Conservation (phyloP, 2,329 filamentous ascomycete genomes). For the Verticillium klebahnii region DNA sequence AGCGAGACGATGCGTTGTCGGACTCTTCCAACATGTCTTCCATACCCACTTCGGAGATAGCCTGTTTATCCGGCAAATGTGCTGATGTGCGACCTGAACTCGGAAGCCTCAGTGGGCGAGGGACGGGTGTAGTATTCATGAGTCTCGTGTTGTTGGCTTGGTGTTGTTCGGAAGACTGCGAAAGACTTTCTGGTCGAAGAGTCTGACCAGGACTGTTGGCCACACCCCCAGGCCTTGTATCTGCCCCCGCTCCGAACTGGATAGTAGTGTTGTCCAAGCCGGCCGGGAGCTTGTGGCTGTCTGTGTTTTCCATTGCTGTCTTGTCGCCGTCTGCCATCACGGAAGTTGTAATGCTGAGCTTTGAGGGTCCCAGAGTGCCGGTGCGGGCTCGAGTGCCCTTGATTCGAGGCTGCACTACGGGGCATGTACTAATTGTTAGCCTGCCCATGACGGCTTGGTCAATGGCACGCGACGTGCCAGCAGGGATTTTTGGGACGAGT, state of each 20-base stretch:
- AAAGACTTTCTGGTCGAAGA: not conserved
- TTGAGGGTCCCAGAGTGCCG: not conserved
- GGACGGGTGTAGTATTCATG: not conserved
- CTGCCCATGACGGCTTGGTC: not conserved
- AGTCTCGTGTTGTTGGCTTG: not conserved
- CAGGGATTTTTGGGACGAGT: constrained; percentile 28
- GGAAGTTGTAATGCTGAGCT: not conserved
- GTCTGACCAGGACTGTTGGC: not conserved
- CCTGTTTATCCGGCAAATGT: not conserved
- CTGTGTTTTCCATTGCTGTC: not conserved
- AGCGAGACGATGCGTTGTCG: not conserved
- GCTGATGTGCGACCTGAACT: not conserved
- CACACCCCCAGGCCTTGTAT: not conserved
- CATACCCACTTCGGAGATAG: not conserved
- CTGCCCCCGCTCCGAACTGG: not conserved
- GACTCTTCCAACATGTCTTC: not conserved
- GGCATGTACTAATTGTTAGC: not conserved
- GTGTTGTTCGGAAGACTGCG: not conserved
- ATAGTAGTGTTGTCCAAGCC: not conserved
- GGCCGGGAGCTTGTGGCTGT: not conserved
- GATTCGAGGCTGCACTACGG: not conserved
- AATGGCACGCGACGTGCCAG: not conserved
- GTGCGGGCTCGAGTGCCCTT: not conserved
- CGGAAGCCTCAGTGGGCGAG: not conserved
- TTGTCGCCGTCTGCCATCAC: not conserved